Evolutionary conservation across 768 basidiomycete species (phyloP), one percentile per base, ranked within the genome.

Genomic region (Sarcomyxa edulis): DNA sequence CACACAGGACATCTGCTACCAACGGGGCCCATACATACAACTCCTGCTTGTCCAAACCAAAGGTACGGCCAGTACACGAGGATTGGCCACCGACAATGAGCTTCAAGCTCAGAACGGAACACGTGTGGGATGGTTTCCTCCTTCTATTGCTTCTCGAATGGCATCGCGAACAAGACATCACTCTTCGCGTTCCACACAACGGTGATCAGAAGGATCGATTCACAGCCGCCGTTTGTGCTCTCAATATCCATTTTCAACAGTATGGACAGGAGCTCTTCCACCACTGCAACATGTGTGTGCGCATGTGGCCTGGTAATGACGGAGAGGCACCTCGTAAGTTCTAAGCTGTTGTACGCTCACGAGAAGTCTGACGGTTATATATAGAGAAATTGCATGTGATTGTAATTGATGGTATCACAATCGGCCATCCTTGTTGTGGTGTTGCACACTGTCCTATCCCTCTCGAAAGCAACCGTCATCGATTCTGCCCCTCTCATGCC

Each of bases 241-340:
- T 56, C 3, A 64, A 60, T 28, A 20, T 42, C 6, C 41, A 42
- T 9, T 51, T 64, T 4, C 40, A 35, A 3, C 29, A 39, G 7
- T 28, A 36, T 29, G 55, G 61, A 1, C 59, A 60, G 24, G 59
- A 62, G 32, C 43, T 43, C 36, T 28, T 25, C 0, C 61, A 64
- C 31, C 50, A 45, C 25, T 64, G 62, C 27, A 33, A 56, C 2
- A 44, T 45, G 22, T 62, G 61, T 41, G 19, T 50, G 2, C 45
- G 55, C 0, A 33, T 51, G 4, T 55, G 47, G 3, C 25, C 37
- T 21, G 40, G 16, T 5, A 36, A 46, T 20, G 37, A 41, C 2
- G 25, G 28, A 15, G 6, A 33, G 19, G n/a, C n/a, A n/a, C n/a
- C n/a, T n/a, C n/a, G n/a, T n/a, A n/a, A n/a, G n/a, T n/a, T n/a